phyloP scores from a whole-genome alignment of 2,329 filamentous ascomycete genomes.

The Aspergillus pseudonomiae region DNA sequence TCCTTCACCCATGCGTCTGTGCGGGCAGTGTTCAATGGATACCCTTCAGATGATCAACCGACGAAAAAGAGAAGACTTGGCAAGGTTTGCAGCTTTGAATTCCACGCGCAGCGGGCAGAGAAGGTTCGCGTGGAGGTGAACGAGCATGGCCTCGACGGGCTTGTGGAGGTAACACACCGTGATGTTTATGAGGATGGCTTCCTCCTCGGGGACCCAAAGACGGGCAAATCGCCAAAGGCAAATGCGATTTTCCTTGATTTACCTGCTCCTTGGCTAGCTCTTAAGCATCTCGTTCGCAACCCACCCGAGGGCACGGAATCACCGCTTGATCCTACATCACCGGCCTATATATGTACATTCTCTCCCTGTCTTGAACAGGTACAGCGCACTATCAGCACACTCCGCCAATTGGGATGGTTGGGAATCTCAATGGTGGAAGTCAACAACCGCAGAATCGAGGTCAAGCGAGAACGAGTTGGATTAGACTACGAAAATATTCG shows the following conservation, averaged over 20 bases:
- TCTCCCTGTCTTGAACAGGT: constrained; percentile 97
- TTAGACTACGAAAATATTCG: constrained; percentile 67
- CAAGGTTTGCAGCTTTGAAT: constrained; percentile 55
- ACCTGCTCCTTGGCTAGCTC: constrained; percentile 54
- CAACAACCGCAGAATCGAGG: constrained; percentile 74
- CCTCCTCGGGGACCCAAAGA: constrained; percentile 37
- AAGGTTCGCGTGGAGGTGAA: constrained; percentile 48
- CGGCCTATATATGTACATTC: constrained; percentile 87
- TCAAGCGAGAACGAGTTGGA: constrained; percentile 79
- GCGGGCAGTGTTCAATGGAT: constrained; percentile 53
- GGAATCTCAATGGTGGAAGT: constrained; percentile 95
- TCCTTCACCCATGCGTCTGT: constrained; percentile 56
- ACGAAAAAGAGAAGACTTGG: constrained; percentile 37
- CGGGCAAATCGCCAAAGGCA: constrained; percentile 45
- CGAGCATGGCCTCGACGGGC: constrained; percentile 46
- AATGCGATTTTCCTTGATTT: constrained; percentile 55
- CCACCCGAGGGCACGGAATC: constrained; percentile 41
- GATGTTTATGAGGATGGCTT: constrained; percentile 56
- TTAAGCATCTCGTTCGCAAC: constrained; percentile 50
- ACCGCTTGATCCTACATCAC: constrained; percentile 70
- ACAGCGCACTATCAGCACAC: constrained; percentile 76
- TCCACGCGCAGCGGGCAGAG: constrained; percentile 48
- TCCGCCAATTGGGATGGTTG: constrained; percentile 83
- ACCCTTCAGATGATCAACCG: constrained; percentile 30
- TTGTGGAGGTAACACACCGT: constrained; percentile 51